Percentiles rank a stretch among this genome's conserved stretches.
Evolutionary conservation across 2,329 filamentous ascomycete genomes (phyloP).

Genomic region (Trichoderma harzianum): DNA sequence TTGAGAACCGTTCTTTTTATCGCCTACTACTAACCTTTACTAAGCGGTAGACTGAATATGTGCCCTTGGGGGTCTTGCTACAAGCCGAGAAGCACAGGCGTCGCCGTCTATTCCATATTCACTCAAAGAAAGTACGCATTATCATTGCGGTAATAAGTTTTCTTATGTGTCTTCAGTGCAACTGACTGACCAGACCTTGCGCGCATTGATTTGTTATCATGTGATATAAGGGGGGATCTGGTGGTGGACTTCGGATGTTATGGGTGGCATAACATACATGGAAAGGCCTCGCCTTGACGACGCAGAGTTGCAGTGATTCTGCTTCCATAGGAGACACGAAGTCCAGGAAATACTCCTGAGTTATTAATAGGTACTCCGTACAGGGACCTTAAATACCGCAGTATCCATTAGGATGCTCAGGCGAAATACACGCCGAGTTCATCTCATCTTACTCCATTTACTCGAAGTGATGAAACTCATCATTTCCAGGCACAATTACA

Average conservation of each 20-base stretch:
- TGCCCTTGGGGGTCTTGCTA: background rate
- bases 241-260: background rate
- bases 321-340: background rate
- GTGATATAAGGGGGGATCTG: background rate
- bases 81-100: background rate
- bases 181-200: background rate
- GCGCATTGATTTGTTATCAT: background rate
- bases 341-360: background rate
- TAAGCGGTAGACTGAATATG: background rate
- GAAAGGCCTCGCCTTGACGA: background rate
- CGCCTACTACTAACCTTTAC: background rate
- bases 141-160: background rate
- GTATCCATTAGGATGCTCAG: background rate
- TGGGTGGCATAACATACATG: background rate
- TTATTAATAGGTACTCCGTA: background rate
- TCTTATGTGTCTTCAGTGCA: background rate
- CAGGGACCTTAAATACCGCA: background rate
- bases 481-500: background rate
- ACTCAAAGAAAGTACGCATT: background rate
- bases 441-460: background rate
- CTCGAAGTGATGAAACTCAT: background rate
- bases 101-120: background rate
- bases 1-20: background rate
- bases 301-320: background rate
- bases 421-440: background rate